Evolutionary conservation across 140 eudicot species (phyloP).

Genomic region (Stevia rebaudiana): DNA sequence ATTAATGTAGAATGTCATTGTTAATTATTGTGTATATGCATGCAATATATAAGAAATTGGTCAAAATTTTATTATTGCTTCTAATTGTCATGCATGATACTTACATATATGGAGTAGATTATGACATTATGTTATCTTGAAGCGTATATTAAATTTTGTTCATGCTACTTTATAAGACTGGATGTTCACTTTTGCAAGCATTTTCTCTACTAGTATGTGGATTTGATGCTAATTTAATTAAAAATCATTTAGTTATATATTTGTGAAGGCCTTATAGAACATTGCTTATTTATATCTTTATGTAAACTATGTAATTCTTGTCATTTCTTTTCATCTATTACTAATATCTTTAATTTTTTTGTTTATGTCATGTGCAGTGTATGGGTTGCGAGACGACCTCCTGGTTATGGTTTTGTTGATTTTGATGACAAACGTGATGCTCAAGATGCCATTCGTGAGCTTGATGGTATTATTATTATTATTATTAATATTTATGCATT

Average conservation of each 20-base stretch:
- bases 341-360: not conserved
- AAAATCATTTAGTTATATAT: not conserved
- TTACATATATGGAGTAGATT: not conserved
- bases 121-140: not conserved
- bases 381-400: constrained; percentile 84
- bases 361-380: constrained; percentile 37
- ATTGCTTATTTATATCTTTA: not conserved
- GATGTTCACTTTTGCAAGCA: not conserved
- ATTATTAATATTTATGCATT: not conserved
- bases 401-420: constrained; percentile 73
- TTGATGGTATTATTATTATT: constrained; percentile 43
- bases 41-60: not conserved
- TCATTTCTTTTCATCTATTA: not conserved
- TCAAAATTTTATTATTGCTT: not conserved
- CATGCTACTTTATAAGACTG: not conserved
- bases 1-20: not conserved
- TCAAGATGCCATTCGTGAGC: constrained; percentile 60
- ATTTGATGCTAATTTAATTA: not conserved
- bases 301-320: not conserved
- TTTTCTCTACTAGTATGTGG: not conserved
- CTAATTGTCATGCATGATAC: not conserved
- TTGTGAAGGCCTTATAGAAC: not conserved
- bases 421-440: constrained; percentile 77
- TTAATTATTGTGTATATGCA: not conserved
- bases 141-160: not conserved